phyloP scores from a whole-genome alignment of 2,329 filamentous ascomycete species.

The Botrytis fabae region DNA sequence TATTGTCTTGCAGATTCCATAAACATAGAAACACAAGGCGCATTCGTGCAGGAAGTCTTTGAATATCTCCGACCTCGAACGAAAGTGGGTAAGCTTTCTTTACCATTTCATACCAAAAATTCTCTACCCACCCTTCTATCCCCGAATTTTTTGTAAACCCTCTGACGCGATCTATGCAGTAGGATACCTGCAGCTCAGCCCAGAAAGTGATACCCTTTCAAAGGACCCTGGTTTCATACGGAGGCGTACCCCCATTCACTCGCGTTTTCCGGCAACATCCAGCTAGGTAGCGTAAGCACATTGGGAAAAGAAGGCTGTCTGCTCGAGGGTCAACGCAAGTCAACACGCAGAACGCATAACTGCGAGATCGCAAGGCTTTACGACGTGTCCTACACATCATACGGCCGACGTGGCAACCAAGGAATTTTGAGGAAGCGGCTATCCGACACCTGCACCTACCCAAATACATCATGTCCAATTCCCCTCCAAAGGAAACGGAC shows the following conservation, averaged over 20 bases:
- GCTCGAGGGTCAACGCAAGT: constrained; percentile 34
- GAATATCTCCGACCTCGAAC: constrained; percentile 23
- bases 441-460: constrained; percentile 48
- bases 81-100: constrained; percentile 25
- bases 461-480: constrained; percentile 92
- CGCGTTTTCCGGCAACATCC: constrained; percentile 36
- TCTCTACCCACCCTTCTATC: constrained; percentile 14
- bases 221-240: constrained; percentile 28
- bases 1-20: constrained; percentile 23
- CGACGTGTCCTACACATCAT: constrained; percentile 34
- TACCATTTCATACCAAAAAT: constrained; percentile 14
- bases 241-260: constrained; percentile 30
- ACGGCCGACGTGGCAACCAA: constrained; percentile 39
- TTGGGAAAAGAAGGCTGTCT: constrained; percentile 33
- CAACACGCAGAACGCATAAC: constrained; percentile 31
- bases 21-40: constrained; percentile 24
- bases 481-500: constrained; percentile 83
- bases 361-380: constrained; percentile 31
- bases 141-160: constrained; percentile 20
- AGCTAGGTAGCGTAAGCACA: constrained; percentile 29
- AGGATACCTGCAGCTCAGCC: constrained; percentile 25
- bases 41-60: constrained; percentile 21
- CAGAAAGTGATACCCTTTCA: constrained; percentile 25
- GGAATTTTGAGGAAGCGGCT: constrained; percentile 36
- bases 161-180: constrained; percentile 26